Evolutionary conservation across 768 basidiomycete genomes (phyloP).

Genomic region (Strobilomyces confusus): DNA sequence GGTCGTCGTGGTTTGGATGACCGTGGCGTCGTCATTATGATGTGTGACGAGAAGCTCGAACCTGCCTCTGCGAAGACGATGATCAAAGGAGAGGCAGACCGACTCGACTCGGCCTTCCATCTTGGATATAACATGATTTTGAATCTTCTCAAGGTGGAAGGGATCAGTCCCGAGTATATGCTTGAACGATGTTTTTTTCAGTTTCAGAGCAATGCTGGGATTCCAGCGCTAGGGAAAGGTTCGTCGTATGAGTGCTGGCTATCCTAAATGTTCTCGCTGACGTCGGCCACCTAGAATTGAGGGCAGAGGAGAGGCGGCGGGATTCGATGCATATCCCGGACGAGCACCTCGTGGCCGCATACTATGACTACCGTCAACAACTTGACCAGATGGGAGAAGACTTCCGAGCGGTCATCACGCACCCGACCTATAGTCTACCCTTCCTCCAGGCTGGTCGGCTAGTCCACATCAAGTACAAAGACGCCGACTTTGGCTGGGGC

Average conservation of each 20-base stretch:
- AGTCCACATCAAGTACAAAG: slow-evolving; percentile 85
- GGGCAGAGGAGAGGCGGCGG: slow-evolving; percentile 62
- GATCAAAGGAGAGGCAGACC: slow-evolving; percentile 97
- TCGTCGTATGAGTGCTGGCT: slow-evolving; percentile 22
- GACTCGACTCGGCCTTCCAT: slow-evolving; percentile 97
- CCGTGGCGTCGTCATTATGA: slow-evolving; percentile 99
- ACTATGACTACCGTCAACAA: slow-evolving; percentile 91
- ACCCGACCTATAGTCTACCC: slow-evolving; percentile 91
- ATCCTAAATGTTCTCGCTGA: slow-evolving; percentile 2
- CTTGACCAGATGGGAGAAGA: slow-evolving; percentile 86
- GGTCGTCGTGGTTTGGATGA: slow-evolving; percentile 96
- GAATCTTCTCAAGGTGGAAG: slow-evolving; percentile 98
- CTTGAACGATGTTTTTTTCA: slow-evolving; percentile 97
- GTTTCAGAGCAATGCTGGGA: slow-evolving; percentile 92
- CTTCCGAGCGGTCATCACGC: slow-evolving; percentile 89
- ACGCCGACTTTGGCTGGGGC: slow-evolving; percentile 95
- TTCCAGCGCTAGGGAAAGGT: slow-evolving; percentile 85
- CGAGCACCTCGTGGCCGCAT: slow-evolving; percentile 79
- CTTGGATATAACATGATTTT: slow-evolving; percentile 99
- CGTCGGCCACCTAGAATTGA: slow-evolving; percentile 52
- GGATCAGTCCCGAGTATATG: slow-evolving; percentile 98
- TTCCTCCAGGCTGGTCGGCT: slow-evolving; percentile 91
- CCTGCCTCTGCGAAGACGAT: slow-evolving; percentile 88
- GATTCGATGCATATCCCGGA: slow-evolving; percentile 71
- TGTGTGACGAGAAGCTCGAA: slow-evolving; percentile 98